phyloP scores from a whole-genome alignment of 768 basidiomycete genomes.

The Sporobolomyces phaffii region DNA sequence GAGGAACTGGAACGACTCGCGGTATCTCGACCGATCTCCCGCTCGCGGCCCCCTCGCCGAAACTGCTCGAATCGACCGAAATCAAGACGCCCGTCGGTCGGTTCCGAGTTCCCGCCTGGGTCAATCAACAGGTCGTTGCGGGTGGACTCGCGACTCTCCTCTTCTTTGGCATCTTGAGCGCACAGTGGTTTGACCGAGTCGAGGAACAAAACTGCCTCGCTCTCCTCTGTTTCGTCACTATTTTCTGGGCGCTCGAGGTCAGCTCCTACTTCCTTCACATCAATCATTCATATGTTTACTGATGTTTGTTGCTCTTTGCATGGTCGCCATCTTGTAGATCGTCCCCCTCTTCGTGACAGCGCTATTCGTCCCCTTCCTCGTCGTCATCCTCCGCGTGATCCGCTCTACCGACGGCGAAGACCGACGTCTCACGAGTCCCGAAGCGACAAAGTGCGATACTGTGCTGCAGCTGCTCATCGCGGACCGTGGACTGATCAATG shows the following conservation, averaged over 20 bases:
- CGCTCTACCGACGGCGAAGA: slow-evolving; percentile 55
- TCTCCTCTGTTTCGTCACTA: slow-evolving; percentile 77
- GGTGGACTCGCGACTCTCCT: slow-evolving; percentile 54
- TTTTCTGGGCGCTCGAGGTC: slow-evolving; percentile 96
- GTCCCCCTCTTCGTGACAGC: slow-evolving; percentile 98
- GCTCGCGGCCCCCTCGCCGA: slow-evolving; percentile 43
- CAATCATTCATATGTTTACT: too few relatives aligned
- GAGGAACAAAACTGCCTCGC: slow-evolving; percentile 87
- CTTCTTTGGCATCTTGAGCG: slow-evolving; percentile 60
- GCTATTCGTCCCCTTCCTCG: slow-evolving; percentile 74
- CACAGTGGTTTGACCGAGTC: slow-evolving; percentile 55
- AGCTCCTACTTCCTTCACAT: too few relatives aligned
- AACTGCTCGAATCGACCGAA: slow-evolving; percentile 46
- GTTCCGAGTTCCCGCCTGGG: slow-evolving; percentile 51
- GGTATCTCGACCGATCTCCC: slow-evolving; percentile 33
- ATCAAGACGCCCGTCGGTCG: slow-evolving; percentile 63
- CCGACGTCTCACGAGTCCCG: slow-evolving; percentile 54
- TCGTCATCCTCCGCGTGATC: slow-evolving; percentile 77
- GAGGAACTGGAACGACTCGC: not conserved
- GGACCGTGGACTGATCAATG: not conserved
- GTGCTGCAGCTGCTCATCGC: slow-evolving; percentile 42
- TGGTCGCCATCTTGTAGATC: too few relatives aligned
- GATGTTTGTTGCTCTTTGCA: too few relatives aligned
- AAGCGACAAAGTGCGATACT: slow-evolving; percentile 65
- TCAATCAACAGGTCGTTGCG: slow-evolving; percentile 51